Evolutionary conservation across 1,284 basidiomycete species (phyloP), one percentile per base, ranked within the genome.

Genomic region (Somion occarium): DNA sequence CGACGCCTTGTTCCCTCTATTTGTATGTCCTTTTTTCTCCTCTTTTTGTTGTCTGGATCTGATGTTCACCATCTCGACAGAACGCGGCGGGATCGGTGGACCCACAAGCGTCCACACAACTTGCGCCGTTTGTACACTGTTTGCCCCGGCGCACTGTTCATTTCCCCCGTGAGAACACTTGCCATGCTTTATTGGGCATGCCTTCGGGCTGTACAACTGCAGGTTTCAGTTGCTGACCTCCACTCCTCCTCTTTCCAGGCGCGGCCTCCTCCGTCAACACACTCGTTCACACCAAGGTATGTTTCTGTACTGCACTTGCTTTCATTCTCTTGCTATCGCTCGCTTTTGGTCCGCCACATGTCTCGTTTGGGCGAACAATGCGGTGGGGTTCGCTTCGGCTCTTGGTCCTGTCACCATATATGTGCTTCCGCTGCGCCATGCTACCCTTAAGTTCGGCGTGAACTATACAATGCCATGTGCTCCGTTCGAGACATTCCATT

Each of bases 241-340:
- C 52, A 58, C 58, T 57, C 58, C 60, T 44, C 22, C 27, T 39
- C 19, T 61, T 50, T 57, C 64, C 69, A 83, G 81, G 80, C 72
- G 75, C 82, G 81, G 80, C 82, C 79, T 80, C 80, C 82, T 85
- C 80, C 81, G 80, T 73, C 64, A 65, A 67, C 64, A 77, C 80
- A 69, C 64, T 85, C 82, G 57, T 81, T 83, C 62, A 59, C n/a
- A 59, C 68, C 24, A 46, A 78, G 76, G 82, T 81, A 58, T 53
- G 67, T 64, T 5, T 18, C 19, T 19, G n/a, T 24, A 44, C 48
- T 42, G n/a, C 44, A 27, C 39, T 34, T 39, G 34, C 5, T 38
- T 30, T 19, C 46, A 20, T 11, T 20, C 48, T 38, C 24, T 44
- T 7, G 2, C 3, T 42, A 34, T 34, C 22, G 15, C 41, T 34